Base-by-base conservation (phyloP, 208 protist species). In the Leishmania mexicana region DNA sequence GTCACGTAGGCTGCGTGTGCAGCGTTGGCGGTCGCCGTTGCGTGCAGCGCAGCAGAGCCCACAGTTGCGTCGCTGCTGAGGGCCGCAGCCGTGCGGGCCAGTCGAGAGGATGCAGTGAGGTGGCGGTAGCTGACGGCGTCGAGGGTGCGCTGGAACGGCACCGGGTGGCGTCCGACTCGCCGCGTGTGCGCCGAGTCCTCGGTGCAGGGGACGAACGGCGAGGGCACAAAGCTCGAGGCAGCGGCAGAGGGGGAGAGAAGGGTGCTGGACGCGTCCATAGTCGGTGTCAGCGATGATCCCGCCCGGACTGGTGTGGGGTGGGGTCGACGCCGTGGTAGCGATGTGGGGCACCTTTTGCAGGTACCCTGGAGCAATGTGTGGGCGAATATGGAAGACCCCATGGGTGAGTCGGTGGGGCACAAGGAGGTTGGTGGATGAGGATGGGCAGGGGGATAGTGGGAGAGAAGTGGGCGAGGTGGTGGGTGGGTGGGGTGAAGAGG, bases 171-270 rank as follows among this genome's bases (percentile, higher is more conserved):
- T 24, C 82, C 79, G 1, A 78, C 13, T 28, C 64, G 60, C 62
- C 78, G 79, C 24, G 83, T 85, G 78, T 76, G 79, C 35, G 77
- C 64, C 15, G 90, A 83, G 79, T 93, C 92, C 75, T 95, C 92
- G 13, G 90, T 84, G 68, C 88, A 90, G 0, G 90, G 87, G 3
- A 91, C 80, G 73, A 93, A 95, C 31, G 89, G 78, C 68, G 85
- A 68, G 19, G 45, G 19, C 57, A 68, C 57, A 42, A 31, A 19
- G 7, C 38, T 35, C 40, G 57, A 51, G 24, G 53, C 75, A 47
- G 38, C 35, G 10, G 13, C 24, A 45, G 53, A 40, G 51, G 73
- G n/a, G 49, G 73, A 62, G 73, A 47, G 49, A 51, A 13, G 51
- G 19, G 73, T 17, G 17, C 51, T 62, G 73, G 73, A 42, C 3